Evolutionary conservation across 164 flowering plant species (phyloP), one percentile per base, ranked within the genome.

Genomic region (Buxus sempervirens): DNA sequence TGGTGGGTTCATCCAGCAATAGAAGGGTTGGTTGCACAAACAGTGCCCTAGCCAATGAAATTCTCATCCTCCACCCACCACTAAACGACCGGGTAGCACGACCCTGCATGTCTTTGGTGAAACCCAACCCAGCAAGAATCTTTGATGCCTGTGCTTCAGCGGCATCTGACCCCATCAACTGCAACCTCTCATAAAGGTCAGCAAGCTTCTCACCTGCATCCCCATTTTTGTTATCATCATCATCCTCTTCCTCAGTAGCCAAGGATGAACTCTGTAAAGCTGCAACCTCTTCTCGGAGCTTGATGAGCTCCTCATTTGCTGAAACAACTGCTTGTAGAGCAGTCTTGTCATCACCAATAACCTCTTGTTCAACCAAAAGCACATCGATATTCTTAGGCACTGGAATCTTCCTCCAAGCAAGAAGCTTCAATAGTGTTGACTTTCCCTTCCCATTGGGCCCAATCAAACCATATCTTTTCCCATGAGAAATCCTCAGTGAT

Each of bases 51-150:
- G 96, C 96, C 66, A 90, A 67, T 24, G 93, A 86, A 48, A 90
- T 88, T 72, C 93, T 86, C 96, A 90, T 90, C 67, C 93, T 86
- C 96, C 93, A 90, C 23, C 96, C 93, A 77, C 96, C 93, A 80
- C 90, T 86, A 66, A 90, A 90, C 9, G 88, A 85, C 58, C 68
- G 38, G 5, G 96, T 90, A 22, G 87, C 65, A 21, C 89, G 87
- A 9, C 51, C 76, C 60, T 90, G 96, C 96, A 88, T 90, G 10
- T 83, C 84, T 70, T 86, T 85, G 2, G 85, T 84, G 75, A 90
- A 90, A 28, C 96, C 96, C 77, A 88, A 73, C 6, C 91, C 96
- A 58, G 89, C 88, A 36, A 90, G 88, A 76, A 90, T 88, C 70
- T 87, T 87, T 2, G 96, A 85, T 54, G 91, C 96, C 66, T 84